Evolutionary conservation across 2,329 filamentous ascomycete genomes (phyloP), one percentile per base, ranked within the genome.

Genomic region (Colletotrichum orchidophilum): DNA sequence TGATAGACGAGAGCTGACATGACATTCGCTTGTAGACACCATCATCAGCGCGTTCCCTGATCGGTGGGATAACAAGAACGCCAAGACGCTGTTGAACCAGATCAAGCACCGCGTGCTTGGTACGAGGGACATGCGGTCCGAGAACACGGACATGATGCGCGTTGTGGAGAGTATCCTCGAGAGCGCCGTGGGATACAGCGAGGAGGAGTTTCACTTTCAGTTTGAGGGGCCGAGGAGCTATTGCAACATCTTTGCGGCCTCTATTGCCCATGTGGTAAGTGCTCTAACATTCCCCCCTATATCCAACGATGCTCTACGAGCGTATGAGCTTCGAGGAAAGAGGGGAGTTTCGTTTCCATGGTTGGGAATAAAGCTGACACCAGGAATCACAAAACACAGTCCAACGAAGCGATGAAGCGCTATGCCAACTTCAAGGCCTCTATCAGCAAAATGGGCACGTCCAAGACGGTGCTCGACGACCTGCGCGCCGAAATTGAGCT

Each of bases 401-500:
- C 73, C 35, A 73, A 74, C 53, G 73, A 74, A 42, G 73, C 61
- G 7, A 74, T 74, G 73, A 74, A 74, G 57, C 67, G 73, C 35
- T 74, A 74, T 46, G 61, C 71, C 2, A 53, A 63, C 24, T 74
- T 74, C 64, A 71, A 73, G 33, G 54, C 63, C 3, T 66, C 71
- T 29, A 73, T 74, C 63, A 73, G 64, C 31, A 66, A 66, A 29
- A 73, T 73, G 73, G 66, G 73, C 35, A 74, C 71, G 2, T 71
- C 71, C 3, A 69, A 73, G 50, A 74, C 71, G 0, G 71, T 74
- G 5, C 18, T 74, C 13, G 71, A 72, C 39, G 75, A 76, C 18
- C 33, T 77, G 1, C 61, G 75, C 2, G 73, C 75, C 2, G 75
- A 77, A 24, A 76, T 77, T 21, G 75, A 71, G 61, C 62, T 75